Percentiles rank a stretch among this genome's conserved stretches.
phyloP scores from a whole-genome alignment of 2,329 filamentous ascomycete genomes.

The Metarhizium anisopliae region DNA sequence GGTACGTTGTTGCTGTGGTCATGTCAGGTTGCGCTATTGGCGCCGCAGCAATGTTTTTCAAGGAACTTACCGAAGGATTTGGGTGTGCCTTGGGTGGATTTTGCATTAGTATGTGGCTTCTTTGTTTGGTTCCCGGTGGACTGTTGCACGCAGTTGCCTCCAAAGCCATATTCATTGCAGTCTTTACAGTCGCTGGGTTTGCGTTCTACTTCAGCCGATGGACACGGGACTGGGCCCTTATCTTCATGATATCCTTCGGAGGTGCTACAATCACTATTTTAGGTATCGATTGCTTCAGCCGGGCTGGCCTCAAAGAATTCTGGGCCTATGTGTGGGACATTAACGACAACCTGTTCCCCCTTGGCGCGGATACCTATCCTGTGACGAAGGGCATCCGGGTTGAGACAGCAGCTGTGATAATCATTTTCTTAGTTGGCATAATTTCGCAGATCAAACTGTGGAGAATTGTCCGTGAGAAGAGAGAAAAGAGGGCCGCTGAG shows the following conservation, averaged over 20 bases:
- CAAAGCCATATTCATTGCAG: slow-evolving; percentile 67
- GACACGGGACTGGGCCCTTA: slow-evolving; percentile 70
- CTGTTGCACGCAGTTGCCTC: slow-evolving; percentile 53
- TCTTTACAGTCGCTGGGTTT: slow-evolving; percentile 59
- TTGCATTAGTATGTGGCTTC: slow-evolving; percentile 82
- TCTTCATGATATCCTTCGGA: slow-evolving; percentile 67
- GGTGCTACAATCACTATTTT: slow-evolving; percentile 73
- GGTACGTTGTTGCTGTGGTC: slow-evolving; percentile 71
- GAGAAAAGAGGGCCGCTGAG: slow-evolving; percentile 42
- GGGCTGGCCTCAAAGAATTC: slow-evolving; percentile 89
- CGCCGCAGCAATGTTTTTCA: slow-evolving; percentile 65
- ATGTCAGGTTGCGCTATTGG: slow-evolving; percentile 68
- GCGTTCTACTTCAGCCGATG: slow-evolving; percentile 69
- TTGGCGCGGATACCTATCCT: slow-evolving; percentile 69
- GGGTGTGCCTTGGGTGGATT: slow-evolving; percentile 84
- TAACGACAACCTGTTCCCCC: slow-evolving; percentile 72
- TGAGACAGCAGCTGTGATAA: slow-evolving; percentile 68
- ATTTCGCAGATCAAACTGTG: slow-evolving; percentile 81
- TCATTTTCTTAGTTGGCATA: slow-evolving; percentile 66
- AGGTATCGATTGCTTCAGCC: slow-evolving; percentile 84
- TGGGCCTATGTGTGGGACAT: slow-evolving; percentile 88
- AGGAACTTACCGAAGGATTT: slow-evolving; percentile 72
- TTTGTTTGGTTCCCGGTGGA: slow-evolving; percentile 68
- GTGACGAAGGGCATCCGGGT: slow-evolving; percentile 79
- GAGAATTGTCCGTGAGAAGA: slow-evolving; percentile 63